A percentile compares a stretch with the other conserved stretches of the same genome.
Conservation (phyloP, 2,329 filamentous ascomycete genomes). For the Clarireedia paspali region DNA sequence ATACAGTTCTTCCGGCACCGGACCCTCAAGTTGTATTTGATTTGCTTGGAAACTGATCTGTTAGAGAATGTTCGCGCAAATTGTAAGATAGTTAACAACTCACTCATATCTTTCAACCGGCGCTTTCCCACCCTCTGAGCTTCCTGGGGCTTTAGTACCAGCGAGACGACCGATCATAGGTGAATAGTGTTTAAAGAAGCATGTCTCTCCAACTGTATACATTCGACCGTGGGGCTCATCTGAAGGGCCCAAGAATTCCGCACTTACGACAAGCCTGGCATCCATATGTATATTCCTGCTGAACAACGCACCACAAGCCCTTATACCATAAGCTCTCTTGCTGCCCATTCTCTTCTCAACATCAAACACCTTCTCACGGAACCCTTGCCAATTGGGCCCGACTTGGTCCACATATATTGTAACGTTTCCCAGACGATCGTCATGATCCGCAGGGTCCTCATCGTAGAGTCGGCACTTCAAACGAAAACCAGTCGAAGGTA, state of each 20-base stretch:
- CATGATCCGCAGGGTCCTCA: conserved; percentile 77
- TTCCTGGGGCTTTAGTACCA: conserved; percentile 57
- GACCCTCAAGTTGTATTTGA: conserved; percentile 79
- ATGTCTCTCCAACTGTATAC: conserved; percentile 71
- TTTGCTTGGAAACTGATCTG: conserved; percentile 75
- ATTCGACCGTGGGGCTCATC: conserved; percentile 59
- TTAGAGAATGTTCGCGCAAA: conserved; percentile 11
- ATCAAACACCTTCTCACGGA: conserved; percentile 55
- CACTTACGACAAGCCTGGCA: conserved; percentile 63
- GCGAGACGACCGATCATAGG: conserved; percentile 79
- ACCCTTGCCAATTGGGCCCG: conserved; percentile 58
- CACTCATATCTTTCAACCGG: conserved; percentile 68
- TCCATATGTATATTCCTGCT: conserved; percentile 57
- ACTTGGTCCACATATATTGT: conserved; percentile 58
- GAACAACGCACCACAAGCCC: conserved; percentile 58
- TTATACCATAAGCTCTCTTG: conserved; percentile 75
- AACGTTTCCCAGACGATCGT: conserved; percentile 83
- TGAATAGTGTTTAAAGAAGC: conserved; percentile 78
- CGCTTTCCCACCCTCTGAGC: conserved; percentile 45
- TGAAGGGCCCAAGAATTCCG: conserved; percentile 71
- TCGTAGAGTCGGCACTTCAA: conserved; percentile 86
- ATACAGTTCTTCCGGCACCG: conserved; percentile 72
- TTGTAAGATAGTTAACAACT: conserved; percentile 25
- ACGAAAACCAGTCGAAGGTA: conserved; percentile 71
- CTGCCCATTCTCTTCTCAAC: conserved; percentile 81